Evolutionary conservation across 768 basidiomycete species (phyloP).

Genomic region (Russula abietina): DNA sequence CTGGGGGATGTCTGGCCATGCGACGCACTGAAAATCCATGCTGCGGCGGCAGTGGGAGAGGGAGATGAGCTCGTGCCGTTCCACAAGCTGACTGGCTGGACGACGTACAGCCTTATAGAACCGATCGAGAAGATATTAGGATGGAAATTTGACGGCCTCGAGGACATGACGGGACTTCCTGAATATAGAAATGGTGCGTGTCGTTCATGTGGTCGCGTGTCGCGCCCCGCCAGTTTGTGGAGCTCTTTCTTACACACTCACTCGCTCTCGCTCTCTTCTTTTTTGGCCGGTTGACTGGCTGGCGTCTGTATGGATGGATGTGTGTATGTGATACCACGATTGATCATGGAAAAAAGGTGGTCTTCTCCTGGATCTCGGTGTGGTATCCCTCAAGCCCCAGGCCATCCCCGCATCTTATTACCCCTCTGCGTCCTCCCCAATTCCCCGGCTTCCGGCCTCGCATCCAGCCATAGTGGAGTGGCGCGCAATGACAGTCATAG

Average conservation of each 20-base stretch:
- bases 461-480: constrained; percentile 94
- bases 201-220: constrained; percentile 9
- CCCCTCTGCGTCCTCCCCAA: constrained; percentile 42
- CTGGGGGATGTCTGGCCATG: constrained; percentile 97
- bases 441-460: constrained; percentile 63
- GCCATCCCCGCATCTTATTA: constrained; percentile 41
- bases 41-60: constrained; percentile 30
- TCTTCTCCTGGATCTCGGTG: constrained; percentile 76
- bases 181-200: constrained; percentile 85
- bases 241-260: constrained; percentile 11
- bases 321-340: neutral
- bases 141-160: constrained; percentile 78
- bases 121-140: constrained; percentile 68
- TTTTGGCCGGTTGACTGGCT: neutral
- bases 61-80: constrained; percentile 82
- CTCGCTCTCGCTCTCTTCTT: constrained; percentile 1
- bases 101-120: constrained; percentile 84
- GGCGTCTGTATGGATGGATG: neutral
- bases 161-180: constrained; percentile 87
- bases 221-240: constrained; percentile 12
- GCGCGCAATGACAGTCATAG: constrained; percentile 92
- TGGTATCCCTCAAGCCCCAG: constrained; percentile 59
- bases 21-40: constrained; percentile 38
- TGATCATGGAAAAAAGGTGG: constrained; percentile 51
- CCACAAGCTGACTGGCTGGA: constrained; percentile 95